Evolutionary conservation across 1,139 yeast genomes (phyloP), one percentile per base, ranked within the genome.

Genomic region (Debaryomyces sp.): DNA sequence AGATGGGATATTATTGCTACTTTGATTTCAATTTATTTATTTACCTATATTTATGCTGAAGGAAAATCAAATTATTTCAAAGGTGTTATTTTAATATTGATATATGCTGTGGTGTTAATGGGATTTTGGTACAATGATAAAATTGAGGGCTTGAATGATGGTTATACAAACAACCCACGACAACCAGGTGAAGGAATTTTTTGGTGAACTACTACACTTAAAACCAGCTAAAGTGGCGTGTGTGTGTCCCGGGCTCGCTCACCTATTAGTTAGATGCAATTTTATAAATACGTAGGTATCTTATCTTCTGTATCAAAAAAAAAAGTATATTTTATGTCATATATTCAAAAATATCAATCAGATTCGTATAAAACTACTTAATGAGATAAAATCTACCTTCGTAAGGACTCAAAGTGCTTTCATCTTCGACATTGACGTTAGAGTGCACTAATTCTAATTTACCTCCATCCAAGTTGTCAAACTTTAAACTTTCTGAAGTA

Each of bases 1-100:
- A 80, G 91, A 51, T 95, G 99, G 98, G 99, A 95, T 65, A 80
- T 92, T 47, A 81, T 92, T 58, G 96, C 96, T 12, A 84, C 91
- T 6, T 79, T 92, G 53, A 82, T 89, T 40, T 87, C 97, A 46
- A 95, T 92, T 49, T 89, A 91, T 56, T 73, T 94, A 65, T 92
- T 91, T 73, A 89, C 97, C 0, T 94, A 95, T 66, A 83, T 94
- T 51, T 95, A 95, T 64, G 96, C 97, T 0, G 99, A 94, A 63
- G 99, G 99, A 2, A 92, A 92, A 63, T 87, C 96, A 33, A 94
- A 95, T 63, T 94, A 94, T 64, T 94, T 94, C 76, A 94, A 94
- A 66, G 99, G 99, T 1, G 87, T 94, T 15, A 90, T 95, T 55
- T 74, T 95, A 62, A 83, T 92, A 15, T 78, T 95, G 59, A 78